These are phyloP conservation scores for Neonectria neomacrospora DNA, from an alignment of 2,329 filamentous ascomycete genomes.

Conservation along the genomic window DNA sequence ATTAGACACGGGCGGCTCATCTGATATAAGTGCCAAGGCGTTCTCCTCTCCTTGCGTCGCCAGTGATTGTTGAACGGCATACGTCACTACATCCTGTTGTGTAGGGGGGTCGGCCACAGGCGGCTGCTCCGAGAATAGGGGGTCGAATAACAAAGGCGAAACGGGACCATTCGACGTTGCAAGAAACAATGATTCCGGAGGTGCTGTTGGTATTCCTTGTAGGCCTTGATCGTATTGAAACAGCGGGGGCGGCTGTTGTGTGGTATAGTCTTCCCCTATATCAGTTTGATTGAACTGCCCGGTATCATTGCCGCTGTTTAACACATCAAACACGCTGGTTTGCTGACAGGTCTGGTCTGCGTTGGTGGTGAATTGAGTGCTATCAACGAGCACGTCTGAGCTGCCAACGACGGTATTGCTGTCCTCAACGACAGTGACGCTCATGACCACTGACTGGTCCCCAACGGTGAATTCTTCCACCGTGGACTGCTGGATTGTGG, in stretches of 20 bases:
- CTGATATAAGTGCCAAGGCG: neutral
- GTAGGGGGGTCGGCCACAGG: neutral
- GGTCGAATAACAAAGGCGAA: neutral
- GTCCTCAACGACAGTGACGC: conserved; percentile 7
- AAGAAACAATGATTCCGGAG: neutral
- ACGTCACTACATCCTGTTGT: neutral
- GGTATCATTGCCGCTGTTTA: neutral
- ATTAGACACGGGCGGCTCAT: neutral
- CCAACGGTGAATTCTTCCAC: neutral
- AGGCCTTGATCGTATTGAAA: neutral
- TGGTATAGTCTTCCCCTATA: neutral
- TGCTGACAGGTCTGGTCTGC: neutral
- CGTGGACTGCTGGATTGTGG: conserved; percentile 12
- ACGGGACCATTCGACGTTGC: neutral
- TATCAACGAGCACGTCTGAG: neutral
- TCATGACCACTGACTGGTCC: neutral
- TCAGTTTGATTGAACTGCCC: neutral
- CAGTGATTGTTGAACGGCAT: neutral
- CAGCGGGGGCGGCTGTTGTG: conserved; percentile 7
- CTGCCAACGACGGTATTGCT: conserved; percentile 15
- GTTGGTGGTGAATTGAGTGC: neutral
- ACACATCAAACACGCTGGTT: conserved; percentile 16
- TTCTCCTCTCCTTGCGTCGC: neutral
- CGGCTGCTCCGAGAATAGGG: neutral
- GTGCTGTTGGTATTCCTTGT: neutral